Evolutionary conservation across 495 filamentous ascomycete genomes (phyloP), one percentile per base, ranked within the genome.

Genomic region (Gamarada debralockiae): DNA sequence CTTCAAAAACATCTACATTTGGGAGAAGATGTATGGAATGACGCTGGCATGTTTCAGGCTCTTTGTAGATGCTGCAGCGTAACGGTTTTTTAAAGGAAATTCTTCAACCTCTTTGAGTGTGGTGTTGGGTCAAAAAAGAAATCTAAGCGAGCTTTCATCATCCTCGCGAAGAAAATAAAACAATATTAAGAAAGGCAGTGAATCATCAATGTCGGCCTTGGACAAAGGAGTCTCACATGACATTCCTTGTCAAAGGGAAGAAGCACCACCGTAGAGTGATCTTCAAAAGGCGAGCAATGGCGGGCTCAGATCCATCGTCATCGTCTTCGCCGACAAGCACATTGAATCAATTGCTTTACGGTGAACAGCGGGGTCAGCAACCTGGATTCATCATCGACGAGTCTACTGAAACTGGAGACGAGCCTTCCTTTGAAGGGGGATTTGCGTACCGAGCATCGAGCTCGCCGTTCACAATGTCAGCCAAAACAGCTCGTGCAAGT

Each of bases 161-260:
- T n/a, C n/a, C n/a, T n/a, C n/a, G n/a, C n/a, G n/a, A n/a, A n/a
- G n/a, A n/a, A n/a, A n/a, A n/a, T n/a, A 34, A 9, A 21, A 21
- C 47, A 57, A 60, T 60, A 57, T 24, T 14, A 60, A 60, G 55
- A n/a, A 40, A 10, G 18, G 7, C 49, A 43, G 44, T 50, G 50
- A 58, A 50, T n/a, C n/a, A n/a, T 54, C 48, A 47, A 57, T 47
- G 48, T 14, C 6, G 40, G 10, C 20, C 33, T 29, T 31, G 23
- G 23, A 25, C 14, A 41, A 43, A 41, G 25, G 12, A 31, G 46
- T 24, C 20, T n/a, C 55, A 58, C 48, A 64, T 64, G 61, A 57
- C 58, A 52, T 59, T 61, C 40, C 44, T 21, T 37, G 34, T 56
- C 58, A 61, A 57, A 57, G 55, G 49, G 51, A 53, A 46, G 48